phyloP scores from a whole-genome alignment of 2,329 filamentous ascomycete genomes.

The Monosporascus sp. region DNA sequence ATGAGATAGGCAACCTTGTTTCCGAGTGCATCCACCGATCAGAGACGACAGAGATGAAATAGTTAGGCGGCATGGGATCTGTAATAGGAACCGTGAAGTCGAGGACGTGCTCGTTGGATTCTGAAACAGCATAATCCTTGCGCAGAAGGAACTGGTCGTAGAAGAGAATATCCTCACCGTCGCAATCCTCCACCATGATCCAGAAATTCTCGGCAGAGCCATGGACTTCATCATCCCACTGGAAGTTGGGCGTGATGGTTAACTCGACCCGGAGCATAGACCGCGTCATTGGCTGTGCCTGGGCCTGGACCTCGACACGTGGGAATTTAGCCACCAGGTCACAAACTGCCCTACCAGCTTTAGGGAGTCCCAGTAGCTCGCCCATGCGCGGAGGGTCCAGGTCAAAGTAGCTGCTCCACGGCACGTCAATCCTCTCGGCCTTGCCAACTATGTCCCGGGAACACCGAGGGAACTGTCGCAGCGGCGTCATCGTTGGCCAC shows the following conservation, averaged over 20 bases:
- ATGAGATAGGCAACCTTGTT: conserved; percentile 86
- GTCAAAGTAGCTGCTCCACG: conserved; percentile 92
- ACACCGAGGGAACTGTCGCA: conserved; percentile 82
- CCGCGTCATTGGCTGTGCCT: conserved; percentile 89
- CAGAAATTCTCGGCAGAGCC: conserved; percentile 89
- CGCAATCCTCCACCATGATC: conserved; percentile 95
- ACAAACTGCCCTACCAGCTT: conserved; percentile 80
- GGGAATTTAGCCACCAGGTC: conserved; percentile 88
- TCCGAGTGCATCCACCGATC: conserved; percentile 99
- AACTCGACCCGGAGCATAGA: conserved; percentile 89
- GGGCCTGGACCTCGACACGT: conserved; percentile 84
- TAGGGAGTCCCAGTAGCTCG: conserved; percentile 85
- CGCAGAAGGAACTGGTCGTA: conserved; percentile 91
- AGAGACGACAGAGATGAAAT: conserved; percentile 92
- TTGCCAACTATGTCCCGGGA: conserved; percentile 84
- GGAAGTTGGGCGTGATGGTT: conserved; percentile 88
- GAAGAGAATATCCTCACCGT: conserved; percentile 92
- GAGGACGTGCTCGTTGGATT: conserved; percentile 88
- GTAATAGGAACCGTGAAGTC: conserved; percentile 96
- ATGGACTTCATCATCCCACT: conserved; percentile 89
- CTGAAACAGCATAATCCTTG: conserved; percentile 77
- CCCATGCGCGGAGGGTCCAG: conserved; percentile 95
- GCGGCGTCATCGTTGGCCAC: conserved; percentile 98
- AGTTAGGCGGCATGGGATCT: conserved; percentile 97
- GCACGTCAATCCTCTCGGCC: conserved; percentile 89